A percentile compares a stretch with the other conserved stretches of the same genome.
phyloP scores from a whole-genome alignment of 73 alveolate species.

The Paramecium biaurelia region DNA sequence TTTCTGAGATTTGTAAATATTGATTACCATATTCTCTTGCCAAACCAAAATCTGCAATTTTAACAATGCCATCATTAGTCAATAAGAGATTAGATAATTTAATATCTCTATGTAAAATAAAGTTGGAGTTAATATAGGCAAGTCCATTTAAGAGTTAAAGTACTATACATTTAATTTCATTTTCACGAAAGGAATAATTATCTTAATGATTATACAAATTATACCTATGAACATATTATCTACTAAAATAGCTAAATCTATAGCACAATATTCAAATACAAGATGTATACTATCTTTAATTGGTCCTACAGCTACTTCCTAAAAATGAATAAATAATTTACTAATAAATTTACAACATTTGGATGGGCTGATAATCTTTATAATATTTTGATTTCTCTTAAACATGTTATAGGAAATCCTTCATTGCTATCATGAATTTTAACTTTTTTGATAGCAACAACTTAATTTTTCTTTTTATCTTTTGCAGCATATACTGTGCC shows the following conservation, averaged over 20 bases:
- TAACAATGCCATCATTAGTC: conserved; percentile 69
- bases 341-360: conserved; percentile 66
- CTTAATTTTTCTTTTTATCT: conserved; percentile 67
- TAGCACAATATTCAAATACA: conserved; percentile 68
- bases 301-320: conserved; percentile 61
- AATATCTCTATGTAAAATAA: conserved; percentile 77
- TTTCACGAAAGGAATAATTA: conserved; percentile 58
- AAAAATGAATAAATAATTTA: neutral
- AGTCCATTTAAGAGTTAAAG: conserved; percentile 71
- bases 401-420: conserved; percentile 87
- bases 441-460: conserved; percentile 79
- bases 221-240: conserved; percentile 42
- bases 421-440: conserved; percentile 79
- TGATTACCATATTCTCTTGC: conserved; percentile 71
- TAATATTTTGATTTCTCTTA: conserved; percentile 74
- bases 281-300: conserved; percentile 57
- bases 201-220: neutral
- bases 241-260: conserved; percentile 62
- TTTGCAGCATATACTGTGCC: conserved; percentile 84
- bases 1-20: neutral
- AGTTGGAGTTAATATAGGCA: conserved; percentile 68
- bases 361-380: conserved; percentile 68
- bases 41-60: conserved; percentile 92
- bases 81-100: conserved; percentile 74
- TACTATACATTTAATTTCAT: conserved; percentile 62